phyloP scores from a whole-genome alignment of 176 grass and related monocot species.

The Oryza brachyantha region DNA sequence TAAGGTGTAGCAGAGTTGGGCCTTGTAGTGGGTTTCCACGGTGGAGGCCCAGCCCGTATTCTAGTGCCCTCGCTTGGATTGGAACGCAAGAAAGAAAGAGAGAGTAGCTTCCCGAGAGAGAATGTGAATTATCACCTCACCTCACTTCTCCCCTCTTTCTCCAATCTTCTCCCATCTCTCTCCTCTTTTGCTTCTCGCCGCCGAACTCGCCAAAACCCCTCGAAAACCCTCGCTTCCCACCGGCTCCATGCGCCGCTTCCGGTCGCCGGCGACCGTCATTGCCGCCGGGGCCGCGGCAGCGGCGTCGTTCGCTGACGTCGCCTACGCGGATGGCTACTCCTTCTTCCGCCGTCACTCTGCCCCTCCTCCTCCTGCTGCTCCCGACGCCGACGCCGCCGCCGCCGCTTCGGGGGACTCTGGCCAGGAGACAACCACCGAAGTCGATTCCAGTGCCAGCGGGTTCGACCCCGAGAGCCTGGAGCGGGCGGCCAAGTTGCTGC shows the following conservation, averaged over 20 bases:
- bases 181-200: not conserved
- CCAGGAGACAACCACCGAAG: not conserved
- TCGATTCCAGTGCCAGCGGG: conserved; percentile 22
- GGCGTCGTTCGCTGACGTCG: conserved; percentile 39
- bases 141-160: not conserved
- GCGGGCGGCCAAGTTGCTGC: conserved; percentile 53
- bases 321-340: conserved; percentile 64
- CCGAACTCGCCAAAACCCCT: conserved; percentile 35
- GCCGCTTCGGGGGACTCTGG: not conserved
- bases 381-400: conserved; percentile 22
- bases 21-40: not conserved
- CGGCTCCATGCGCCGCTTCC: conserved; percentile 43
- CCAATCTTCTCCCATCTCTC: not conserved
- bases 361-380: not conserved
- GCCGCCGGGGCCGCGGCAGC: conserved; percentile 25
- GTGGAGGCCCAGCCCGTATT: not conserved
- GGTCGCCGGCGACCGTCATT: conserved; percentile 26
- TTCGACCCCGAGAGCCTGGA: conserved; percentile 77
- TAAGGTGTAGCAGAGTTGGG: not conserved
- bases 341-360: conserved; percentile 43
- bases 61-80: not conserved
- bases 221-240: conserved; percentile 30
- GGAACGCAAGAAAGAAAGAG: conserved; percentile 20
- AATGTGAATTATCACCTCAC: not conserved
- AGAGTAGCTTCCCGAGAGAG: not conserved